Base-by-base conservation (phyloP, 257 asterid species). In the Coffea canephora region DNA sequence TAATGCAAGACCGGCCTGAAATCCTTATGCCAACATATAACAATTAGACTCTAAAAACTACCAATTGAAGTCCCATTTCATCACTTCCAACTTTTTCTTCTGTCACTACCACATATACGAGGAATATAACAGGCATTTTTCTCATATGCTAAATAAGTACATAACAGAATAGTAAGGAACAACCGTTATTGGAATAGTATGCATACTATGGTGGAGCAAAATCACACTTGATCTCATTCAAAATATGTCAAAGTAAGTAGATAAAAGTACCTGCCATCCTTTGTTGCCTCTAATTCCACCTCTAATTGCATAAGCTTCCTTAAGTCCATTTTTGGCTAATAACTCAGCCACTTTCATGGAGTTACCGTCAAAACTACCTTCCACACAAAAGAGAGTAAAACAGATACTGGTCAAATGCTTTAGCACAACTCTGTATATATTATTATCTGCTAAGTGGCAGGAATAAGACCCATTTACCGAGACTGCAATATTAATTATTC, bases 331-430 rank as follows among this genome's bases (percentile, higher is more conserved):
- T 76, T 85, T 89, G 82, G 88, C 97, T 88, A 93, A 85, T 74
- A 95, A 80, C 86, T 95, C 98, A 46, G 98, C 98, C 82, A 89
- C 99, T 83, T 87, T 88, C 78, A 93, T 83, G 54, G 99, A 95
- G 87, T 91, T 90, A 76, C 98, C 98, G 73, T 92, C 99, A 84
- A 92, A 92, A 92, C 99, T 95, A 92, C 96, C 97, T 92, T 92
- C 89, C 98, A 80, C 96, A 78, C 84, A 83, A 83, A 86, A 90
- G 84, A 72, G 65, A 67, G 66, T 75, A 23, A 86, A 21, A 64
- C 64, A 79, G 21, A 84, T 86, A 85, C 86, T 80, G 82, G 86
- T 85, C 79, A 75, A 46, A 79, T 77, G 54, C 81, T 69, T 43
- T 69, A 19, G 11, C n/a, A 4, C 25, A 19, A 19, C 21, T 19